Evolutionary conservation across 2,329 filamentous ascomycete species (phyloP), one percentile per base, ranked within the genome.

Genomic region (Apiospora koreana): DNA sequence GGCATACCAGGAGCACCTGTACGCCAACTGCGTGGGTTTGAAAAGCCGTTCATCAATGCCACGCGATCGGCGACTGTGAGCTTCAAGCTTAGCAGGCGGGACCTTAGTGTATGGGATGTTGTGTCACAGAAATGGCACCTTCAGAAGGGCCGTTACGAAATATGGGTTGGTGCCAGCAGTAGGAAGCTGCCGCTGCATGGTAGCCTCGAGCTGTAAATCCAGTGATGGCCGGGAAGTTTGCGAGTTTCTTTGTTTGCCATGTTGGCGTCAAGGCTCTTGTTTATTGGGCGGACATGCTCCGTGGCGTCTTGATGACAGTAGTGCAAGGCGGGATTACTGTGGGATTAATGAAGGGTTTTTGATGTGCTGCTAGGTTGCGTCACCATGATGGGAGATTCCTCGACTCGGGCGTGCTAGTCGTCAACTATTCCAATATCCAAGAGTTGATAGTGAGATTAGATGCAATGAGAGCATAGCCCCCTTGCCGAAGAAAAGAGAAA

Each of bases 41-140:
- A 88, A 68, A 93, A 93, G 81, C 81, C 85, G 0, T 81, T 80
- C 21, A 72, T 92, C 62, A 80, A 82, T 18, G 81, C 83, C 0
- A 84, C 84, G 0, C 77, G 84, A 70, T 83, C 79, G 23, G 79
- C 80, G 21, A 83, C 80, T 0, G 80, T 90, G 0, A 79, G 75
- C 0, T 87, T 93, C 69, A 77, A 82, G 35, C 76, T 93, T 48
- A 91, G 85, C 23, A 83, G 91, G 50, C 86, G 90, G 71, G 91
- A 93, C 75, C 75, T 93, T 66, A 92, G 90, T 78, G 83, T 89
- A 35, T 93, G 91, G 91, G 89, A 92, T 76, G 84, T 86, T 5
- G 80, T 77, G 1, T 83, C 83, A 42, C 89, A 92, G 80, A 86
- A 87, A 75, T 93, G 91, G 91, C 81, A 82, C 62, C 74, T 90